Conservation (phyloP, 2,329 filamentous ascomycete genomes). For the Neurospora crassa region DNA sequence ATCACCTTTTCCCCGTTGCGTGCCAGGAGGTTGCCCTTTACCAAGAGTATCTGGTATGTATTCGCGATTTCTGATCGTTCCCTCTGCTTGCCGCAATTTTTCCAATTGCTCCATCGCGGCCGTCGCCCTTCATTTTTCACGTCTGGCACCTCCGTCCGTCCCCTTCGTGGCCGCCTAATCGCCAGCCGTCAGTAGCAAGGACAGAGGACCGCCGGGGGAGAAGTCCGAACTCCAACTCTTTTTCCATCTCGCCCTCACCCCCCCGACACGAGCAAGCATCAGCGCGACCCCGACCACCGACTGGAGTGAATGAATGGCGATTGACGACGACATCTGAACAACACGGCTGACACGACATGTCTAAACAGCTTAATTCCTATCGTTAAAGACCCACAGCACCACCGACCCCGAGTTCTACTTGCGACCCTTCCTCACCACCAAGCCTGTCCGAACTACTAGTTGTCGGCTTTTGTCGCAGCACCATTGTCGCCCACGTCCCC, state of each 20-base stretch:
- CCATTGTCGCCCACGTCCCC: constrained; percentile 8
- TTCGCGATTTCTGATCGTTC: neutral
- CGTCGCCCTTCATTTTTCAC: neutral
- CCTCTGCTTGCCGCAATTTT: neutral
- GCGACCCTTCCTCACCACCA: constrained; percentile 9
- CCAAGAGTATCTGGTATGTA: neutral
- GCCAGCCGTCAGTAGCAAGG: neutral
- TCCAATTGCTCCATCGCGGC: neutral
- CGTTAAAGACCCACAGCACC: neutral
- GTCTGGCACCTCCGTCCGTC: neutral
- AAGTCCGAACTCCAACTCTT: neutral
- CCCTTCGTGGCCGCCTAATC: neutral
- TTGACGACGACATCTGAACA: neutral
- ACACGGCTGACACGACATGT: constrained; percentile 2
- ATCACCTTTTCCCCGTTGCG: neutral
- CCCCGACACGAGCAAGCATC: neutral
- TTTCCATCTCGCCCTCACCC: neutral
- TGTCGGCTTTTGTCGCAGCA: constrained; percentile 9
- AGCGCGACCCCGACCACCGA: neutral
- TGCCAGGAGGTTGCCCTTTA: neutral
- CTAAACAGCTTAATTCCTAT: neutral
- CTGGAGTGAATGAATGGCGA: constrained; percentile 6
- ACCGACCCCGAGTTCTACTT: constrained; percentile 1
- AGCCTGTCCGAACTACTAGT: constrained; percentile 2
- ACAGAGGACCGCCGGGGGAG: neutral